Evolutionary conservation across 2,329 filamentous ascomycete genomes (phyloP), one percentile per base, ranked within the genome.

Genomic region (Xylaria sp.): DNA sequence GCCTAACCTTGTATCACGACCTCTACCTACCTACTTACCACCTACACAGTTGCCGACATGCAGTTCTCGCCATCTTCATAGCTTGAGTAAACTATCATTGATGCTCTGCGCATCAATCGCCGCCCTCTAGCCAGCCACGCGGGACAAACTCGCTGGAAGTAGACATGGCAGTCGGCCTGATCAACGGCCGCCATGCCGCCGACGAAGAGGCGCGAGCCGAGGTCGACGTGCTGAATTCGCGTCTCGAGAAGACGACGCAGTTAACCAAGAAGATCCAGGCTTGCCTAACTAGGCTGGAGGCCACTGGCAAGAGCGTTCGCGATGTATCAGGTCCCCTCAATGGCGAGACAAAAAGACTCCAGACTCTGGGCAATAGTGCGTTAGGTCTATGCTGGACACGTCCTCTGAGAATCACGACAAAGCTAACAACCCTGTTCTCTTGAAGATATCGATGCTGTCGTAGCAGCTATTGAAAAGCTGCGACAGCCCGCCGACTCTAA

Each of bases 251-350:
- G 84, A 96, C 96, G 70, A 90, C 93, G 63, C 88, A 92, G 73
- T 85, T 98, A 75, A 97, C 93, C 33, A 97, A 95, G 81, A 97
- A 96, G 82, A 97, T 99, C 59, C 91, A 96, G 77, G 90, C 91
- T 28, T 96, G 92, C 54, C 84, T 97, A 69, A 86, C 88, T 38
- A 87, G 94, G 59, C 83, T 99, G 35, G 93, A 98, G 71, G 87
- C 89, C 38, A 96, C 92, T 56, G 95, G 94, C 17, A 92, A 93
- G 78, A 94, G 91, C 63, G 93, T 98, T 19, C 90, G 92, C 72
- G 92, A 97, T 73, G 94, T 96, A 11, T 93, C 96, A 59, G 92
- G 92, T 0, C 95, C 95, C 8, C 89, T 99, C 43, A 96, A 94
- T 74, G 92, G 91, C 71, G 96, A 97, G 77, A 98, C 95, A 0